A percentile compares a stretch with the other conserved stretches of the same genome.
Evolutionary conservation across 768 basidiomycete genomes (phyloP).

Genomic region (Udeniomyces megalosporus): DNA sequence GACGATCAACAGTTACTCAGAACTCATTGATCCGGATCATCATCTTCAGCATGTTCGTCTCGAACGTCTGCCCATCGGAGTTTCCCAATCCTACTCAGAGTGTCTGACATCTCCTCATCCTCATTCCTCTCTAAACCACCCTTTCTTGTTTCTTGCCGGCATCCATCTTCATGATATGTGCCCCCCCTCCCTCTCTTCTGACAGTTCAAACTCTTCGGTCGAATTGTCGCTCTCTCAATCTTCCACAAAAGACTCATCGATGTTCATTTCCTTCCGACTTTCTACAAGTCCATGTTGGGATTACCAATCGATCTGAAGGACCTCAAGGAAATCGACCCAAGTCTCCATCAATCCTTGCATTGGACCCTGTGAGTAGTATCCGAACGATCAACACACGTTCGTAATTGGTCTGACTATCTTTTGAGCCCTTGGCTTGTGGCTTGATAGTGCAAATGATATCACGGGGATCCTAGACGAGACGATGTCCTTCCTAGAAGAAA

Average conservation of each 20-base stretch:
- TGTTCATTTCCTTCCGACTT: not conserved
- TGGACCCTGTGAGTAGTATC: not conserved
- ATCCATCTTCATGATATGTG: no score
- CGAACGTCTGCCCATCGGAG: not conserved
- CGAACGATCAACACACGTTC: no score
- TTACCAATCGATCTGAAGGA: not conserved
- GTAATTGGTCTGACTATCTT: not conserved
- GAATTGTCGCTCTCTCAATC: not conserved
- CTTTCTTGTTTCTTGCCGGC: no score
- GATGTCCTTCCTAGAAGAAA: no score
- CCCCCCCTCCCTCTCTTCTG: not conserved
- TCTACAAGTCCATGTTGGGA: slow-evolving; percentile 3
- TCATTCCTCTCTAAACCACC: no score
- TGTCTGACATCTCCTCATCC: no score
- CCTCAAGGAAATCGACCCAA: not conserved
- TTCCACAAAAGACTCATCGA: not conserved
- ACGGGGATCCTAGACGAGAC: no score
- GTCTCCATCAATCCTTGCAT: not conserved
- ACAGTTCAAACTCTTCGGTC: not conserved
- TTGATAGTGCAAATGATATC: not conserved
- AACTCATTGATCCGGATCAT: not conserved
- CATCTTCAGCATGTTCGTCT: not conserved
- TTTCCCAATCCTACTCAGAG: no score
- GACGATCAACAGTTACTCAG: not conserved
- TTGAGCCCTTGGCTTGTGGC: not conserved